These are phyloP conservation scores for Saturnispora mendoncae DNA, from an alignment of 805 yeast genomes.

Conservation along the genomic window DNA sequence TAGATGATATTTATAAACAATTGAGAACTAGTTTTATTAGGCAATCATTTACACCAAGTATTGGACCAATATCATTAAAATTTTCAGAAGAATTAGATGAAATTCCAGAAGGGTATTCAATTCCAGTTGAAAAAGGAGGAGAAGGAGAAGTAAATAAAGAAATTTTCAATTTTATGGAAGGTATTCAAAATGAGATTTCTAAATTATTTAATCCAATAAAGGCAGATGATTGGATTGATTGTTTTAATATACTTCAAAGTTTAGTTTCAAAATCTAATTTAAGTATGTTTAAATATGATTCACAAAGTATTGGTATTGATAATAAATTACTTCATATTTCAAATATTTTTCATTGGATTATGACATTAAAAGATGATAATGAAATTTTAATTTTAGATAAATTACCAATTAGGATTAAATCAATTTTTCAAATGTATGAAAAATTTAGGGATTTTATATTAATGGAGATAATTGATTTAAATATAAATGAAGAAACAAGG, in stretches of 20 bases:
- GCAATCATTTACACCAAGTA: conserved; percentile 58
- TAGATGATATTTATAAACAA: conserved; percentile 45
- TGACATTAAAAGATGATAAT: conserved; percentile 41
- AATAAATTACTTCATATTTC: conserved; percentile 55
- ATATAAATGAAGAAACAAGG: conserved; percentile 51
- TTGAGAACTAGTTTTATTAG: conserved; percentile 63
- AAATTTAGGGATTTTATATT: conserved; percentile 58
- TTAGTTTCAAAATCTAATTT: conserved; percentile 50
- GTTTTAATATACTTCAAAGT: conserved; percentile 64
- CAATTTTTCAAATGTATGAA: conserved; percentile 56
- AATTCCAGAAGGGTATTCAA: conserved; percentile 28
- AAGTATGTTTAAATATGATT: conserved; percentile 48
- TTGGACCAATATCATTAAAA: conserved; percentile 30
- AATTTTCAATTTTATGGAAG: conserved; percentile 53
- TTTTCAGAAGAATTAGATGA: conserved; percentile 34
- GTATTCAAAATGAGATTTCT: conserved; percentile 53
- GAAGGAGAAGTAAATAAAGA: no score
- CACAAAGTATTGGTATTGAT: conserved; percentile 30
- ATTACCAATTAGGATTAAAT: conserved; percentile 63
- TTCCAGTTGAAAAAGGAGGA: conserved; percentile 8
- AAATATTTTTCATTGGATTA: conserved; percentile 65
- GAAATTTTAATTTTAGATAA: conserved; percentile 14
- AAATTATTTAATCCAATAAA: conserved; percentile 49
- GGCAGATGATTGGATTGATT: conserved; percentile 68
- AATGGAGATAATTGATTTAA: conserved; percentile 54